phyloP scores from a whole-genome alignment of 2,329 filamentous ascomycete genomes.

The Xylariaceae sp. region DNA sequence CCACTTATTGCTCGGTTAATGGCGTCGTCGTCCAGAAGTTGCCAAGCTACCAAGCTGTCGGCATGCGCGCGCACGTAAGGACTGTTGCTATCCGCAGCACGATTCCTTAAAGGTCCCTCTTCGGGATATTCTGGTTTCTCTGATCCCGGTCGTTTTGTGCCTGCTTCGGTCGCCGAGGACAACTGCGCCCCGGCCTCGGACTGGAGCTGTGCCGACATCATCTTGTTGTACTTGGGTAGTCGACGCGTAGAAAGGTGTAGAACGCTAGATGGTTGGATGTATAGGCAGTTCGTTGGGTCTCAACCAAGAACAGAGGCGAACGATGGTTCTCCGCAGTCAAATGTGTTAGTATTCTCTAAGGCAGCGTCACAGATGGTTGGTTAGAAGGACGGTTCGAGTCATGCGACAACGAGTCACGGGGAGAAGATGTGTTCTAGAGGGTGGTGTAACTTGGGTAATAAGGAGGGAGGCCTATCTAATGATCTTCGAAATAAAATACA shows the following conservation, averaged over 20 bases:
- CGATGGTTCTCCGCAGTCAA: not conserved
- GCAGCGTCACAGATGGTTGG: not conserved
- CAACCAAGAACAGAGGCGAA: not conserved
- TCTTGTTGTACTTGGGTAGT: slow-evolving; percentile 28
- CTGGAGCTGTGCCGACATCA: slow-evolving; percentile 39
- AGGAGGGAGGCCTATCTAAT: too few species aligned
- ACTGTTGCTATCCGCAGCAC: slow-evolving; percentile 46
- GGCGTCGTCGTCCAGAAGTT: slow-evolving; percentile 79
- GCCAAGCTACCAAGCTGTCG: slow-evolving; percentile 87
- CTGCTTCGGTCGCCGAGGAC: slow-evolving; percentile 5
- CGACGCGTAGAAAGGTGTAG: slow-evolving; percentile 2
- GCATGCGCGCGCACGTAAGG: slow-evolving; percentile 71
- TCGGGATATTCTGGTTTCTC: slow-evolving; percentile 3
- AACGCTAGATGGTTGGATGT: not conserved
- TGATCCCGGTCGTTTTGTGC: slow-evolving; percentile 10
- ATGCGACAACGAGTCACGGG: not conserved
- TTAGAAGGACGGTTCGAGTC: not conserved
- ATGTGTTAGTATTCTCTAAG: not conserved
- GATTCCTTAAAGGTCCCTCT: slow-evolving; percentile 39
- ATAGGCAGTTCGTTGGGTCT: not conserved
- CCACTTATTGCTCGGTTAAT: slow-evolving; percentile 75
- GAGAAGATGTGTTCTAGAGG: not conserved
- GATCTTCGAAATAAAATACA: too few species aligned
- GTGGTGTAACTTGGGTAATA: not conserved
- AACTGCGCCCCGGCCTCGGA: slow-evolving; percentile 16